Conservation (phyloP, 2,329 filamentous ascomycete species). For the Xylariomycetidae sp. region DNA sequence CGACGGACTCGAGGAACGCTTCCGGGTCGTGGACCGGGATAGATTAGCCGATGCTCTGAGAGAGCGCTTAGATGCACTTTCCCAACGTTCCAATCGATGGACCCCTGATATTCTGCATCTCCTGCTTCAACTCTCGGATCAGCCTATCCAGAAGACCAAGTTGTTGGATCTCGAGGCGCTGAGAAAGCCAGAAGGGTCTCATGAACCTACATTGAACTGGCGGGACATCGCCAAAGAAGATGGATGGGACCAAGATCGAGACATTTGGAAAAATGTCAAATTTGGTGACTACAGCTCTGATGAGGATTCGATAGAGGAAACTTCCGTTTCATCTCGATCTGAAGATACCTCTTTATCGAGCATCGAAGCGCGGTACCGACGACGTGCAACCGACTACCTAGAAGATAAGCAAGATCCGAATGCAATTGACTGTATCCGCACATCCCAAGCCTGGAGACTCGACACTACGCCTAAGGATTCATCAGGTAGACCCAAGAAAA, state of each 20-base stretch:
- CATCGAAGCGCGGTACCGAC: slow-evolving; percentile 22
- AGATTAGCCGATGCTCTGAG: slow-evolving; percentile 66
- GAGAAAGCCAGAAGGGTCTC: slow-evolving; percentile 36
- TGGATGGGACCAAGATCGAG: slow-evolving; percentile 59
- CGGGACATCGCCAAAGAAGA: slow-evolving; percentile 72
- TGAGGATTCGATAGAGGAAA: slow-evolving; percentile 40
- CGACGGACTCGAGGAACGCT: slow-evolving; percentile 76
- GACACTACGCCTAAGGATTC: slow-evolving; percentile 20
- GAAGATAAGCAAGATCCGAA: slow-evolving; percentile 28
- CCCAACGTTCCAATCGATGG: slow-evolving; percentile 51
- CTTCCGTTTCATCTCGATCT: slow-evolving; percentile 28
- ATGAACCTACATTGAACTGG: slow-evolving; percentile 60
- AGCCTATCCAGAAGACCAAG: slow-evolving; percentile 64
- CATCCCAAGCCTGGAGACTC: slow-evolving; percentile 42
- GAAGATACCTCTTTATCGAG: slow-evolving; percentile 31
- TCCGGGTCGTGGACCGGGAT: slow-evolving; percentile 73
- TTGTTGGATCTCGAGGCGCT: slow-evolving; percentile 57
- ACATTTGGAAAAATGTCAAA: slow-evolving; percentile 65
- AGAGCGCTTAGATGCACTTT: slow-evolving; percentile 53
- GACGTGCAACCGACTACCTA: slow-evolving; percentile 29
- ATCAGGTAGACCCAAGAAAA: slow-evolving; percentile 30
- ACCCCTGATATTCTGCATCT: slow-evolving; percentile 75
- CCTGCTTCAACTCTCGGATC: slow-evolving; percentile 74
- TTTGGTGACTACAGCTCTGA: slow-evolving; percentile 60
- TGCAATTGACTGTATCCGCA: slow-evolving; percentile 30